Conservation (phyloP, 2,329 filamentous ascomycete species). For the Coniochaeta ligniaria region DNA sequence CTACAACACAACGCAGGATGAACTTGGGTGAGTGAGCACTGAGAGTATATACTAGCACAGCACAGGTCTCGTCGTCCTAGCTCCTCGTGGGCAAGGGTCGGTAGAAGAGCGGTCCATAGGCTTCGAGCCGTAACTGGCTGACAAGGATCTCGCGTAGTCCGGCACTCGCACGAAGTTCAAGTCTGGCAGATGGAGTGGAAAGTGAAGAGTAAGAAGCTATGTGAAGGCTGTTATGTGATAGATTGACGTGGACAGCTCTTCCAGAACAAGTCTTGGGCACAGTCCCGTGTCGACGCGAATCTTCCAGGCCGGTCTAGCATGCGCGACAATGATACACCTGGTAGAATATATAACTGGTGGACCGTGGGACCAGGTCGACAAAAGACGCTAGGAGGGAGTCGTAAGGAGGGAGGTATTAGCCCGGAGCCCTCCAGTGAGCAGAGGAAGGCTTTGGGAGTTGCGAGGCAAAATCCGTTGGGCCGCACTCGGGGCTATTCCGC, state of each 20-base stretch:
- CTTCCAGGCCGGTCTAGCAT: not conserved
- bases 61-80: not conserved
- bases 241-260: not conserved
- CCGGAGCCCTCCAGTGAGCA: not conserved
- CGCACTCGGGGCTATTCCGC: not conserved
- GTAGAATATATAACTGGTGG: conserved; percentile 2
- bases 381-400: not conserved
- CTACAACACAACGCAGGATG: not conserved
- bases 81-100: not conserved
- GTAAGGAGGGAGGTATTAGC: not conserved
- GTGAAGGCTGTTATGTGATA: not conserved
- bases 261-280: not conserved
- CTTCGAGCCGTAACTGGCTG: not conserved
- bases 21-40: not conserved
- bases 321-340: not conserved
- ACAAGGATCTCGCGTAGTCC: not conserved
- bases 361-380: not conserved
- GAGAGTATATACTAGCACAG: not conserved
- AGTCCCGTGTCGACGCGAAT: not conserved
- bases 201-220: not conserved
- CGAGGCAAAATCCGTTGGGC: not conserved
- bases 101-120: not conserved
- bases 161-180: not conserved
- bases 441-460: not conserved
- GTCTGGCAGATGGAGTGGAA: not conserved